A percentile compares a stretch with the other conserved stretches of the same genome.
Conservation (phyloP, 129 eudicot species). For the Lactuca saligna region DNA sequence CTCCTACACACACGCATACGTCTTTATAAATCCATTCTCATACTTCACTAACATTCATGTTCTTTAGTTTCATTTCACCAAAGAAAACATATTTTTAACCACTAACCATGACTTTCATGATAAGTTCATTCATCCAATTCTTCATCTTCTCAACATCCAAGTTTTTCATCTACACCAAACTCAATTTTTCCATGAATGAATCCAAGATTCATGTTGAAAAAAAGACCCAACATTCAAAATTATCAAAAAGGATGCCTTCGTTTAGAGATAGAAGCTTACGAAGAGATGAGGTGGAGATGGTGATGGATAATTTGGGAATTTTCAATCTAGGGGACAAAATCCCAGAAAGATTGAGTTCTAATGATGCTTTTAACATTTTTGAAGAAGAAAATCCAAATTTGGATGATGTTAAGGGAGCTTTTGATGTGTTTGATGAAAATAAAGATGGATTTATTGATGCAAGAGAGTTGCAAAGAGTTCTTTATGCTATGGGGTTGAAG, state of each 20-base stretch:
- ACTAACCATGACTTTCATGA: conserved; percentile 24
- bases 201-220: conserved; percentile 27
- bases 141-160: conserved; percentile 29
- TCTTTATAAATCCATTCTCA: conserved; percentile 10
- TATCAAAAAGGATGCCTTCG: conserved; percentile 25
- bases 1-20: neutral
- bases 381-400: conserved; percentile 51
- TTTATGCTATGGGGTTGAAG: conserved; percentile 54
- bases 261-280: conserved; percentile 10
- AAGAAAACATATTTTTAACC: neutral
- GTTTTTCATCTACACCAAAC: conserved; percentile 22
- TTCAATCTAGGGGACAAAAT: conserved; percentile 23
- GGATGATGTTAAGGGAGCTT: conserved; percentile 69
- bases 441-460: conserved; percentile 86
- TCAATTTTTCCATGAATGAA: conserved; percentile 7
- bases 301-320: conserved; percentile 45
- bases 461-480: conserved; percentile 62
- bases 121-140: conserved; percentile 38
- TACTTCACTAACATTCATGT: conserved; percentile 3
- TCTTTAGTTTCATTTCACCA: conserved; percentile 19
- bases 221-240: conserved; percentile 22
- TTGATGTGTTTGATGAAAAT: conserved; percentile 78
- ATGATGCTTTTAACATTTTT: conserved; percentile 48
- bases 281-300: conserved; percentile 37
- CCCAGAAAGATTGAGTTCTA: conserved; percentile 37